phyloP scores from a whole-genome alignment of 1,139 yeast species.

The Suhomyces maxii region DNA sequence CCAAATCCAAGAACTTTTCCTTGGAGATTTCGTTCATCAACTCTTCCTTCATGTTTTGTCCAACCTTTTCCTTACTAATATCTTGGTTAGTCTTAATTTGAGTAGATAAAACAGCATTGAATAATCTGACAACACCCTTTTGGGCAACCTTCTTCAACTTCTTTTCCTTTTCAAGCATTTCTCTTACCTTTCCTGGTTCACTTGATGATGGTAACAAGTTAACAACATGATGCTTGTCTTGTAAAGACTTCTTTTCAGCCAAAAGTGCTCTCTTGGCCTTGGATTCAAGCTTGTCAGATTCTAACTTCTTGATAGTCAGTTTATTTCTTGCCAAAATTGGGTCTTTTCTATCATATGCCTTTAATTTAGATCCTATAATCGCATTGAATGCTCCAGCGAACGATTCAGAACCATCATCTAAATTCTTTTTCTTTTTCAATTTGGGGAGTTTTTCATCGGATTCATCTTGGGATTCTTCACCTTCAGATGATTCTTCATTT shows the following conservation, averaged over 20 bases:
- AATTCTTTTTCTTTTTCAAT: constrained; percentile 54
- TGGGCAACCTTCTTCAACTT: constrained; percentile 82
- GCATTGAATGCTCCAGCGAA: constrained; percentile 85
- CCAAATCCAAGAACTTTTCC: constrained; percentile 85
- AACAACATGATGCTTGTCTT: constrained; percentile 68
- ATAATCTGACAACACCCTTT: constrained; percentile 87
- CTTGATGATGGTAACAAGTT: constrained; percentile 64
- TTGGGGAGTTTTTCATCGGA: constrained; percentile 44
- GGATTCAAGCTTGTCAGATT: constrained; percentile 76
- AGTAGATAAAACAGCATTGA: constrained; percentile 86
- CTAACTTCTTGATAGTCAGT: constrained; percentile 67
- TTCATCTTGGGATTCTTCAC: constrained; percentile 21
- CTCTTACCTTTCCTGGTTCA: constrained; percentile 53
- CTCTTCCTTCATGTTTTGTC: constrained; percentile 54
- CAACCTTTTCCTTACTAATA: constrained; percentile 35
- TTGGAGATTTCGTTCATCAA: constrained; percentile 79
- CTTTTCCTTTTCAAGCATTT: constrained; percentile 66
- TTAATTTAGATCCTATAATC: constrained; percentile 79
- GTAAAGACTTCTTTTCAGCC: constrained; percentile 67
- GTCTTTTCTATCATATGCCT: constrained; percentile 83
- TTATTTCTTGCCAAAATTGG: constrained; percentile 87
- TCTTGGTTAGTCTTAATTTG: constrained; percentile 62
- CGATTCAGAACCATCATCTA: constrained; percentile 67
- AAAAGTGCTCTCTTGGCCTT: constrained; percentile 75
- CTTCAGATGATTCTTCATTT: constrained; percentile 16